Evolutionary conservation across 2,329 filamentous ascomycete genomes (phyloP), one percentile per base, ranked within the genome.

Genomic region (Pestalotiopsis sp.): DNA sequence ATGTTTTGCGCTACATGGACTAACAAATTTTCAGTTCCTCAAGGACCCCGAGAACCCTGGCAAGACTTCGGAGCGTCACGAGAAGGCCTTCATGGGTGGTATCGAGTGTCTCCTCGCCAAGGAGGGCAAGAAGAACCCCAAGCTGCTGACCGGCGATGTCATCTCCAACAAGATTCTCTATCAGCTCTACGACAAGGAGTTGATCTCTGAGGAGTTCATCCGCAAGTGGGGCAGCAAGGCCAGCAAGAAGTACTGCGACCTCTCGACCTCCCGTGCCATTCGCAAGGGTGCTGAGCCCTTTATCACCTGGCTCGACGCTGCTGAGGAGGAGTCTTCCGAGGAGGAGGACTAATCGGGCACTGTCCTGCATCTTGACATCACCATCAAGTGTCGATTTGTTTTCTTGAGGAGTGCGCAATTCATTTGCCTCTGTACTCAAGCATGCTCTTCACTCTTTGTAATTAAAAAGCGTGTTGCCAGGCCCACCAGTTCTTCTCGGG

Each of bases 241-340:
- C 69, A 97, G 94, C 89, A 98, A 97, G 91, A 98, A 98, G 86
- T 98, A 98, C 80, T 93, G 97, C 75, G 95, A 98, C 80, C 82
- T 97, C 70, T 80, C 91, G 70, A 95, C 91, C 70, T 97, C 94
- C 84, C 95, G 94, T 87, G 97, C 97, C 88, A 94, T 98, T 72
- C 94, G 95, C 84, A 95, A 97, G 87, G 92, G 93, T 73, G 94
- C 96, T 66, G 93, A 97, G 85, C 91, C 93, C 72, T 99, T 99
- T 88, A 87, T 98, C 77, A 92, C 91, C 76, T 98, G 95, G 95
- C 93, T 98, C 69, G 90, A 93, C 75, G 93, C 92, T 82, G 95
- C 95, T 66, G 92, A 95, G 80, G 90, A 92, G 72, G 91, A 93
- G 72, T 90, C 91, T 11, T 85, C 84, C 7, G 90, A 91, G 25